Base-by-base conservation (phyloP, 2,329 filamentous ascomycete species). In the Pyrenophora seminiperda region DNA sequence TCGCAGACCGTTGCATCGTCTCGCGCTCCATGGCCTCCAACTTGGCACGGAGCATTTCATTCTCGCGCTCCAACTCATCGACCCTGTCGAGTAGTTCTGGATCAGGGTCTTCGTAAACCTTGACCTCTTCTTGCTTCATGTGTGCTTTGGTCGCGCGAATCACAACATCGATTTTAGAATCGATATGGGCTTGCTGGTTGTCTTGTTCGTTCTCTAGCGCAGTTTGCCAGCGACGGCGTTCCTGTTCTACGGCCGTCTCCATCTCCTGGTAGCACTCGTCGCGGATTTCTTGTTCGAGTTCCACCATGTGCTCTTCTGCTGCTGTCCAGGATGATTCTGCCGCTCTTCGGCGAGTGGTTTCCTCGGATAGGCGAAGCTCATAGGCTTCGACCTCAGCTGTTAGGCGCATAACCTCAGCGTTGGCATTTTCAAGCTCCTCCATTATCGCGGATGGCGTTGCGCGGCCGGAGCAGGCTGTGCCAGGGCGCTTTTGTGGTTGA, bases 211-310 rank as follows among this genome's bases (percentile, higher is more conserved):
- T 83, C 14, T 90, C 88, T 71, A 91, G 83, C 0, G 85, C 88
- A 0, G 82, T 83, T 68, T 93, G 88, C 89, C 91, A 97, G n/a
- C 90, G 81, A 7, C 83, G 81, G 71, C 90, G 83, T 70, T 97
- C 91, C 10, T 86, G 76, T 15, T 85, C 83, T 38, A 97, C 80
- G 9, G 85, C 83, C 51, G 83, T 78, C 66, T 99, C 94, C 77
- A 96, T 95, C 66, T 97, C 94, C 2, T 77, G 80, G 61, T 86
- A 92, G 62, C 92, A 93, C 61, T 97, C 93, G 66, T 97, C 93
- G 17, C 94, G 86, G 22, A 97, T 84, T 5, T 88, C 87, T 61
- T 89, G 86, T 70, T 99, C 94, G 10, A 96, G 81, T 73, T 90
- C 85, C 34, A 90, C 83, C 74, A 89, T 80, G 61, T 77, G 78